These are phyloP conservation scores for Cladosporium sp. DNA, from an alignment of 2,329 filamentous ascomycete genomes.

Conservation along the genomic window DNA sequence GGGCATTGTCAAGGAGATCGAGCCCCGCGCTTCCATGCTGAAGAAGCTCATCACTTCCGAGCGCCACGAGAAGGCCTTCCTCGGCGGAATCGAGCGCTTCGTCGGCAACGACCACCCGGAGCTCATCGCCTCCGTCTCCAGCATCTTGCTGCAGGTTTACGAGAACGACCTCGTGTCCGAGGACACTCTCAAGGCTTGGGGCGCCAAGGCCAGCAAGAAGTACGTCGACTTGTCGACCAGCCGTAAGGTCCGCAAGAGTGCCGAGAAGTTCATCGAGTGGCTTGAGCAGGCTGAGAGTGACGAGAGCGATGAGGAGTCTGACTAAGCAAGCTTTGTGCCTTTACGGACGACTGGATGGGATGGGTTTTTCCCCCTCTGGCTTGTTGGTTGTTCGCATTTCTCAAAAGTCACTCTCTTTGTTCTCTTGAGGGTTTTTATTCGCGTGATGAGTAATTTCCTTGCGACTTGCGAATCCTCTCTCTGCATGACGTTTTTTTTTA, in stretches of 20 bases:
- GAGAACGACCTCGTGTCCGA: slow-evolving; percentile 84
- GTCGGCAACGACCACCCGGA: slow-evolving; percentile 77
- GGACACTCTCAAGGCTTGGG: slow-evolving; percentile 86
- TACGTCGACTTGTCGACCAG: slow-evolving; percentile 85
- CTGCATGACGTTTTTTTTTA: no score
- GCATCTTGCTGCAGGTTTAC: slow-evolving; percentile 86
- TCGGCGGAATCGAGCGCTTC: slow-evolving; percentile 92
- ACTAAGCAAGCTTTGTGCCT: no score
- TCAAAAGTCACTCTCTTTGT: no score
- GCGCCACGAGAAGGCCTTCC: slow-evolving; percentile 88
- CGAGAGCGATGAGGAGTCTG: slow-evolving; percentile 37
- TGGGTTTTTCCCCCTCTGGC: no score
- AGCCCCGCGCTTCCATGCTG: slow-evolving; percentile 75
- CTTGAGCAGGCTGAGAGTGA: slow-evolving; percentile 78
- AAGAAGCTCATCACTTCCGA: slow-evolving; percentile 86
- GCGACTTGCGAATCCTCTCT: no score
- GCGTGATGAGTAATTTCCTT: no score
- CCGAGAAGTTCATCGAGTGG: slow-evolving; percentile 91
- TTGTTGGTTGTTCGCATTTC: no score
- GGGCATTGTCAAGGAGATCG: slow-evolving; percentile 81
- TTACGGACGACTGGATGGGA: no score
- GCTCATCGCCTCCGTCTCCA: slow-evolving; percentile 71
- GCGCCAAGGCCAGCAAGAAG: slow-evolving; percentile 94
- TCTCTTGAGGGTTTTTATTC: no score
- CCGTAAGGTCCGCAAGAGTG: slow-evolving; percentile 92